A percentile compares a stretch with the other conserved stretches of the same genome.
phyloP scores from a whole-genome alignment of 805 yeast genomes.

The Teunomyces panamensis region DNA sequence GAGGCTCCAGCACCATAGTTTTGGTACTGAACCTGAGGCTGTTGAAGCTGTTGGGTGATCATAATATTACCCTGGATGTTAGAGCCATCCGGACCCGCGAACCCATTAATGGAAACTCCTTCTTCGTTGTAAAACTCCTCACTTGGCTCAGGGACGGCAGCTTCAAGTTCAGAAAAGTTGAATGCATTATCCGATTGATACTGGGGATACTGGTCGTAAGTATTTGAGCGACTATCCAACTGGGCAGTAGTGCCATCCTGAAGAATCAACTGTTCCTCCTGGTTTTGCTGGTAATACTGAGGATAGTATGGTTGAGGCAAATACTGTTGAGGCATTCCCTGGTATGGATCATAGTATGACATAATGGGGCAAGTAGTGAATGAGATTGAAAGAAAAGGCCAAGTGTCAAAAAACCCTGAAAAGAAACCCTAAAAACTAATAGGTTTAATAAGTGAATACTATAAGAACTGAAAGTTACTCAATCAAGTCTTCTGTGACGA shows the following conservation, averaged over 20 bases:
- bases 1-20: not conserved
- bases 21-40: slow-evolving; percentile 3
- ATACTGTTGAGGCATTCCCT: slow-evolving; percentile 37
- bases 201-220: slow-evolving; percentile 20
- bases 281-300: slow-evolving; percentile 21
- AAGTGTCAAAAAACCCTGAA: slow-evolving; percentile 2
- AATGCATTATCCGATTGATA: slow-evolving; percentile 15
- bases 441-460: not conserved
- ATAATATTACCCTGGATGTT: not conserved
- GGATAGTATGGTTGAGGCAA: slow-evolving; percentile 34
- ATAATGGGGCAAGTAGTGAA: slow-evolving; percentile 14
- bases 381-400: not conserved
- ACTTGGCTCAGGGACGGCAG: slow-evolving; percentile 7
- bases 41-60: slow-evolving; percentile 8
- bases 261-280: slow-evolving; percentile 5
- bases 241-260: slow-evolving; percentile 8
- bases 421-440: not conserved
- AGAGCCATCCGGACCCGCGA: slow-evolving; percentile 7
- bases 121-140: slow-evolving; percentile 20
- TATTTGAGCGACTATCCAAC: slow-evolving; percentile 14
- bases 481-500: not conserved
- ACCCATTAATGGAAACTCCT: slow-evolving; percentile 13
- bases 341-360: slow-evolving; percentile 44
- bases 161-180: slow-evolving; percentile 12
- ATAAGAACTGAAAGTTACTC: slow-evolving; percentile 1